Conservation (phyloP, 495 filamentous ascomycete species). For the Staphylotrichum longicolle region DNA sequence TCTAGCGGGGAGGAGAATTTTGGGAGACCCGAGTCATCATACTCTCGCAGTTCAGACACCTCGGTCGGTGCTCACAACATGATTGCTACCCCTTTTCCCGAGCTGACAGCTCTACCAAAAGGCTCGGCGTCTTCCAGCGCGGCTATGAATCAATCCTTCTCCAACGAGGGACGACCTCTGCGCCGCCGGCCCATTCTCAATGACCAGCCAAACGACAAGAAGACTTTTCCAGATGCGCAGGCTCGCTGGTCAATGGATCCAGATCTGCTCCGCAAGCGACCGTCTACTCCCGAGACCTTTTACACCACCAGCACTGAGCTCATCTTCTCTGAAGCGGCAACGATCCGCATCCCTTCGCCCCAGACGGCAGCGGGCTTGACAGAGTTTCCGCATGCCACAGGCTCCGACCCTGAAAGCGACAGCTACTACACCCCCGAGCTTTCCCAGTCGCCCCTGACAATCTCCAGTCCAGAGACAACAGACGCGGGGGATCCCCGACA, state of each 20-base stretch:
- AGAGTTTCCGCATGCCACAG: not conserved
- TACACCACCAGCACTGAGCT: slow-evolving; percentile 11
- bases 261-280: not conserved
- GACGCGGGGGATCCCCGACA: not conserved
- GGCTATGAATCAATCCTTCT: not conserved
- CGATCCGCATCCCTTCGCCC: not conserved
- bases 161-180: not conserved
- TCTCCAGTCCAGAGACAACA: not conserved
- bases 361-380: not conserved
- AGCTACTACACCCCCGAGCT: not conserved
- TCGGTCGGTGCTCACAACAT: slow-evolving; percentile 22
- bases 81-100: slow-evolving; percentile 12
- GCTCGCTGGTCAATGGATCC: not conserved
- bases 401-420: not conserved
- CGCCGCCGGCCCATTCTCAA: not conserved
- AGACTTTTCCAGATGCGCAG: not conserved
- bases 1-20: too few relatives aligned
- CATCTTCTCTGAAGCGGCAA: slow-evolving; percentile 14
- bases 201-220: not conserved
- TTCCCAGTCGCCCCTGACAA: not conserved
- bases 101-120: slow-evolving; percentile 22
- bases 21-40: not conserved
- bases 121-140: not conserved
- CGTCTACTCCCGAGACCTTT: slow-evolving; percentile 8
- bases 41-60: not conserved